These are phyloP conservation scores for Leccinum uliginosum DNA, from an alignment of 768 basidiomycete genomes.

Conservation along the genomic window DNA sequence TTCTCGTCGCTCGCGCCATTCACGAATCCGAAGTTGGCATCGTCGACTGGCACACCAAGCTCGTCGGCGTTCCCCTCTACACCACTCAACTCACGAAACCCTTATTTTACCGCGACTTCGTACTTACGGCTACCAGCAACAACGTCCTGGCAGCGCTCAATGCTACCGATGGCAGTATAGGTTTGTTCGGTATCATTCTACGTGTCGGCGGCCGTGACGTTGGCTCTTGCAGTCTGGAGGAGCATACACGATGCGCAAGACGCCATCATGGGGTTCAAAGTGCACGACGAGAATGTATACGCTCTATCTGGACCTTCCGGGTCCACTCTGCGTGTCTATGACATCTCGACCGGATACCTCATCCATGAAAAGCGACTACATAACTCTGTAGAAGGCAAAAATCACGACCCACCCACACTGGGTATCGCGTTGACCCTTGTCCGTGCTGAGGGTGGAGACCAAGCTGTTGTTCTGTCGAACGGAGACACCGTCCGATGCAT, in stretches of 20 bases:
- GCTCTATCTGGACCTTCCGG: conserved; percentile 75
- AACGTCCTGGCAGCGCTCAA: conserved; percentile 79
- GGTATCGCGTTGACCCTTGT: conserved; percentile 47
- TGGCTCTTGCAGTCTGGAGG: conserved; percentile 62
- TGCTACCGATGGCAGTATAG: conserved; percentile 62
- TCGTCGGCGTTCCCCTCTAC: conserved; percentile 68
- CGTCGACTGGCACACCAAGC: conserved; percentile 83
- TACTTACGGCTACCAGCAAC: conserved; percentile 62
- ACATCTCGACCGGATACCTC: conserved; percentile 58
- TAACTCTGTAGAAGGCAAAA: conserved; percentile 35
- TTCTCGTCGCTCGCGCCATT: conserved; percentile 40
- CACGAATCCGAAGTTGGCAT: conserved; percentile 75
- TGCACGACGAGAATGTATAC: conserved; percentile 50
- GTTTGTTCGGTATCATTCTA: conserved; percentile 35
- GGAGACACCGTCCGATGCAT: conserved; percentile 56
- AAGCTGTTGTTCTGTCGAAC: conserved; percentile 49
- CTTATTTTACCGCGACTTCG: conserved; percentile 51
- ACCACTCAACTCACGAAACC: conserved; percentile 52
- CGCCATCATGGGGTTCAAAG: conserved; percentile 59
- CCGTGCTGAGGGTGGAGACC: conserved; percentile 29
- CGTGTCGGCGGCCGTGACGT: conserved; percentile 2
- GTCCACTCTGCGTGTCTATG: conserved; percentile 63
- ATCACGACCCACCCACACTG: conserved; percentile 49
- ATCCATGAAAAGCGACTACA: conserved; percentile 64
- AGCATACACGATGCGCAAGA: conserved; percentile 71